Evolutionary conservation across 2,329 filamentous ascomycete genomes (phyloP), one percentile per base, ranked within the genome.

Genomic region (Knufia fluminis): DNA sequence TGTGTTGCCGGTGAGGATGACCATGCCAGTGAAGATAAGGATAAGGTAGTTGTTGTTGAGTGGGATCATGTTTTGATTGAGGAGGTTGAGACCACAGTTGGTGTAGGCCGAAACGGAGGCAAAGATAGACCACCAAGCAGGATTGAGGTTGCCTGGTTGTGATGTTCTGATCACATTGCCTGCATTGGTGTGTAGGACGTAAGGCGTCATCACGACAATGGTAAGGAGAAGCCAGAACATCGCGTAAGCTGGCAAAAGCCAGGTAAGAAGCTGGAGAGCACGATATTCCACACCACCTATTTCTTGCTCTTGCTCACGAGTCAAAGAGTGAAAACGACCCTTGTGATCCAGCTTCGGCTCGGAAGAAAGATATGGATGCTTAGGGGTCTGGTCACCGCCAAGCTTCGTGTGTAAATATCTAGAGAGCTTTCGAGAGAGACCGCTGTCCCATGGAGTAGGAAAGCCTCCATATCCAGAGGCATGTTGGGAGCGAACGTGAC

Each of bases 1-100:
- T 3, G 81, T 84, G 43, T 84, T 83, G 2, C 81, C 81, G 0
- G 80, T 80, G 3, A 84, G 67, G 46, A 82, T 77, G 53, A 83
- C 63, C 9, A 77, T 56, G 3, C 75, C 77, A 69, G 82, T 68
- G 1, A 67, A 67, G 12, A 74, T 55, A 3, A 74, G 60, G 1
- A 68, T 60, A 23, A 70, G 71, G 0, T 64, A 58, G 46, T 66
- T 62, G 26, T 57, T 66, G 49, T 70, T 66, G 20, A 73, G 64
- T 12, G 69, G 68, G 44, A 68, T 68, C 69, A 78, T 76, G 48
- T 77, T 77, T 10, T 68, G 66, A 54, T 76, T 73, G 12, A 76
- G 62, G n/a, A 76, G 61, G 19, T 67, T 70, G 74, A 77, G 76
- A 42, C 74, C 74, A 23, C 68, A 72, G 55, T 77, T 77, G 53